A percentile compares a stretch with the other conserved stretches of the same genome.
Evolutionary conservation across 257 asterid species (phyloP).

Genomic region (Rehmannia glutinosa): DNA sequence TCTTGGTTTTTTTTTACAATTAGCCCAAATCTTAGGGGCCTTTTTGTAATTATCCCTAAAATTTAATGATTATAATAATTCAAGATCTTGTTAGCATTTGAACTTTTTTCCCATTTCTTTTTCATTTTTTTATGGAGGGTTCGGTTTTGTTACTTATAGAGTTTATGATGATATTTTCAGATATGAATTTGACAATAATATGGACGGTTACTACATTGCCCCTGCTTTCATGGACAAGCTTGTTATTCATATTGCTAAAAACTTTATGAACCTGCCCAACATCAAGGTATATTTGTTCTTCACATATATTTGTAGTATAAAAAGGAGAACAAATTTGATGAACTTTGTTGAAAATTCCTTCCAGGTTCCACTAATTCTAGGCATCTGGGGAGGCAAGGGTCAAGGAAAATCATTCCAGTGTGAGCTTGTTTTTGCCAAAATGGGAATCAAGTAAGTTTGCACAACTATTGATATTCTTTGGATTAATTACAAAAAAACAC

Average conservation of each 20-base stretch:
- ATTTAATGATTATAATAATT: too few species aligned
- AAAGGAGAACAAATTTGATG: neutral
- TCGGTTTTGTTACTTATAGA: too few species aligned
- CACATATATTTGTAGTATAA: too few species aligned
- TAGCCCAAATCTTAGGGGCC: too few species aligned
- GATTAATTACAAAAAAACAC: too few species aligned
- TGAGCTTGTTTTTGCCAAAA: constrained; percentile 50
- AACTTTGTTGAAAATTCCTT: neutral
- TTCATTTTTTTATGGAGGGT: neutral
- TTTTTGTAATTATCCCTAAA: too few species aligned
- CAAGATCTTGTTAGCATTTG: too few species aligned
- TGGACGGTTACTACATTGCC: constrained; percentile 47
- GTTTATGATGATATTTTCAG: neutral
- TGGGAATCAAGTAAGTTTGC: constrained; percentile 51
- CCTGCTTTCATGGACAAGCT: constrained; percentile 58
- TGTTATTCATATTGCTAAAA: constrained; percentile 40
- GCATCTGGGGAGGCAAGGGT: constrained; percentile 66
- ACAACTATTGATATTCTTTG: too few species aligned
- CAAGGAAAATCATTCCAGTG: constrained; percentile 66
- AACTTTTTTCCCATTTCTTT: too few species aligned
- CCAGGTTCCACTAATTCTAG: constrained; percentile 49
- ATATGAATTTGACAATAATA: constrained; percentile 32
- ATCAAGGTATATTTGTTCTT: constrained; percentile 27
- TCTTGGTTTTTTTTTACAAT: too few species aligned
- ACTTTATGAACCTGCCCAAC: constrained; percentile 42